Base-by-base conservation (phyloP, 306 rosid genomes). In the Lagenaria siceraria region DNA sequence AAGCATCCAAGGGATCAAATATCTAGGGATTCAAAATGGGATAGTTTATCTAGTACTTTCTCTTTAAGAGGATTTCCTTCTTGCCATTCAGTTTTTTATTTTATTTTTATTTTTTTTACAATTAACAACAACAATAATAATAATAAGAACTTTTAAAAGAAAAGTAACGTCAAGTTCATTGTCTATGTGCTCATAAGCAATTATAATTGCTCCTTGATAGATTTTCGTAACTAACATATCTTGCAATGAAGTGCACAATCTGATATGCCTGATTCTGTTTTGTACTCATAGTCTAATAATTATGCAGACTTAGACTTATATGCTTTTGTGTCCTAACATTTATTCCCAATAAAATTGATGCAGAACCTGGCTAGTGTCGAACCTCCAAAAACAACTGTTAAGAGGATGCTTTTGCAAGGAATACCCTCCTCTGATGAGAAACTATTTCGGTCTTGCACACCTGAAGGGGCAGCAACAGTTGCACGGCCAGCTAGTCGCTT, bases 301-400 rank as follows among this genome's bases (percentile, higher is more conserved):
- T 33, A 7, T 8, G 43, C 43, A 33, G 24, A 33, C 43, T 3
- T 33, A 6, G 33, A 29, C 33, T 29, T 29, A 5, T 63, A 63
- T 33, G 48, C 48, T 35, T 42, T 24, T 70, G 35, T 69, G 22
- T 70, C 56, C 7, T 22, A 22, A 70, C 22, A 70, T 70, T 24
- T 43, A 14, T 46, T 7, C 31, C 72, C 40, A 14, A 4, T 70
- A n/a, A 68, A 74, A 79, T 73, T 25, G 80, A 55, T 85, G 86
- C 88, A 89, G 98, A 88, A 90, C 83, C 88, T 90, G 97, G 89
- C 90, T 70, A 81, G 81, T 74, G 87, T 86, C 78, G 90, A 94
- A 66, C 97, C 98, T 79, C 88, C 96, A 76, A 91, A 88, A 86
- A 86, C 96, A 38, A 92, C 83, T 59, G 88, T 92, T 42, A 87